Evolutionary conservation across 2,329 filamentous ascomycete genomes (phyloP), one percentile per base, ranked within the genome.

Genomic region (Arthroderma sp.): DNA sequence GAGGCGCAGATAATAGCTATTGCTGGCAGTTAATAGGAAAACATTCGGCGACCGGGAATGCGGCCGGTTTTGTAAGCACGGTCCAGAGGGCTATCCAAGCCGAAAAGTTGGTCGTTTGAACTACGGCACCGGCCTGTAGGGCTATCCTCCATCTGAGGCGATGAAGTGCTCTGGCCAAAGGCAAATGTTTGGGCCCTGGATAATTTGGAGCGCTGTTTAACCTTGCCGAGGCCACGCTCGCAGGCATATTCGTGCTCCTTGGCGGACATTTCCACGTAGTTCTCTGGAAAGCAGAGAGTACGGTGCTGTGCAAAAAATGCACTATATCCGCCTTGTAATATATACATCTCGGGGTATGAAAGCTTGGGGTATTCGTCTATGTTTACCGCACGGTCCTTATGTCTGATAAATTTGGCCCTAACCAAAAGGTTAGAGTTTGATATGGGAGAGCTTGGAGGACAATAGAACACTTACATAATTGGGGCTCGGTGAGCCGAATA

Each of bases 311-410:
- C 70, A 63, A 89, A 98, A 71, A 98, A 98, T 29, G 80, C 80
- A 63, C 87, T 94, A 69, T 98, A 98, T 37, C 91, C 91, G 49
- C 91, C 91, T 53, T 96, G 87, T 36, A 98, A 73, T 56, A 98
- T 94, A 65, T 98, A 98, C 52, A 96, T 80, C 63, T 98, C 91
- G 2, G 91, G 91, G 58, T 94, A 98, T n/a, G 82, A 87, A 49
- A 98, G 77, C 48, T 74, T 76, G 11, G 91, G 91, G 59, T 96
- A 98, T 53, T 76, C 75, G 62, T 91, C 86, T 44, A 80, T 78
- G 64, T 98, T 98, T 58, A 80, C 73, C 33, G 80, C 78, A 48
- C 91, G 86, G 65, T 98, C 91, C 60, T 86, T 80, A 49, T 86
- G 82, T 53, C 91, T 88, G 50, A 98, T 79, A 63, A 87, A 86